A percentile compares a stretch with the other conserved stretches of the same genome.
Evolutionary conservation across 2,329 filamentous ascomycete genomes (phyloP).

Genomic region (Aspergillus versicolor): DNA sequence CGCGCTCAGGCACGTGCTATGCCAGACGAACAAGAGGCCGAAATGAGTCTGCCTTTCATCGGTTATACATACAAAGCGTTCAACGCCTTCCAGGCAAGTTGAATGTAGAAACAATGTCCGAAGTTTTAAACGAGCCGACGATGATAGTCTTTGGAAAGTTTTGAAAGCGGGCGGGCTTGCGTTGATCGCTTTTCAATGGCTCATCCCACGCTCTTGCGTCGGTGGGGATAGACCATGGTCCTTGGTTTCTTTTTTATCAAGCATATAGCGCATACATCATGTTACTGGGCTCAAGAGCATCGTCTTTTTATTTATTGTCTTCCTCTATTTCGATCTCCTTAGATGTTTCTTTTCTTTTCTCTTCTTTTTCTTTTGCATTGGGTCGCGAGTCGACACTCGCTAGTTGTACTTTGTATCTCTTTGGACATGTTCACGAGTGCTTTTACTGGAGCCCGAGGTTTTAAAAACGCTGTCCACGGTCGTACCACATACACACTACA

Average conservation of each 20-base stretch:
- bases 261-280: slow-evolving; percentile 34
- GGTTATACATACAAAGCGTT: slow-evolving; percentile 99
- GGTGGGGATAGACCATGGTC: slow-evolving; percentile 25
- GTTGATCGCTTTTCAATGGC: slow-evolving; percentile 23
- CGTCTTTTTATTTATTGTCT: slow-evolving; percentile 17
- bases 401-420: slow-evolving; percentile 16
- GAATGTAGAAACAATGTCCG: slow-evolving; percentile 22
- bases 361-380: slow-evolving; percentile 20
- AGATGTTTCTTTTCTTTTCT: background rate
- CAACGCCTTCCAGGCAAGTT: slow-evolving; percentile 58
- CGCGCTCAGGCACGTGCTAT: slow-evolving; percentile 77
- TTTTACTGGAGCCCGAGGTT: slow-evolving; percentile 9
- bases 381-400: slow-evolving; percentile 24
- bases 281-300: slow-evolving; percentile 27
- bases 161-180: slow-evolving; percentile 37
- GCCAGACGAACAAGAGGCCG: slow-evolving; percentile 76
- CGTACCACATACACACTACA: slow-evolving; percentile 9
- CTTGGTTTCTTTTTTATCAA: slow-evolving; percentile 29
- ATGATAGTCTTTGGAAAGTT: slow-evolving; percentile 21
- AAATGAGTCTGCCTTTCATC: slow-evolving; percentile 95
- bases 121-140: slow-evolving; percentile 18
- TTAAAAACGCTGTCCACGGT: slow-evolving; percentile 3
- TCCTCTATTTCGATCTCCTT: slow-evolving; percentile 5
- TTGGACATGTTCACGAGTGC: slow-evolving; percentile 15
- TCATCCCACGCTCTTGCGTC: slow-evolving; percentile 21